Base-by-base conservation (phyloP, 495 filamentous ascomycete genomes). In the Penicillium paxilli region DNA sequence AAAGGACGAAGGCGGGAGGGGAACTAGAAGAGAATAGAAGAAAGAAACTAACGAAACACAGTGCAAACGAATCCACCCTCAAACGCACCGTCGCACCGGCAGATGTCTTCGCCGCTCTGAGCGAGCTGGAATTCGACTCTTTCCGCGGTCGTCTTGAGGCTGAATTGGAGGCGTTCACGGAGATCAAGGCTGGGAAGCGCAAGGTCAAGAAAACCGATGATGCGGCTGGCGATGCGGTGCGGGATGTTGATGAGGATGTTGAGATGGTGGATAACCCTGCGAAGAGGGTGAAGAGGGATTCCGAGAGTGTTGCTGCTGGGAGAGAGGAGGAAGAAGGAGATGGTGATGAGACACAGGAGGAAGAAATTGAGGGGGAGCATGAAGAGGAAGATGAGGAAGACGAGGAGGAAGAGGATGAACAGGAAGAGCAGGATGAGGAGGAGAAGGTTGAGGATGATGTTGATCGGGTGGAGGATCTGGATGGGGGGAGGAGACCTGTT, bases 11-110 rank as follows among this genome's bases (percentile, higher is more conserved):
- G n/a, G n/a, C n/a, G n/a, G n/a, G n/a, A n/a, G n/a, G n/a, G n/a
- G n/a, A n/a, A n/a, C n/a, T n/a, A 28, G 26, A 11, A 35, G 11
- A n/a, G 14, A 38, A 38, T 14, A 20, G 5, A 38, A 38, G 4
- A 19, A 38, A 38, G n/a, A 19, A 16, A 38, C 35, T 38, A 38
- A 38, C 16, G 26, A 38, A 38, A 16, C n/a, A 12, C 28, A 95
- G 90, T 24, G 89, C 94, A 37, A 93, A 94, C 68, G 89, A 96
- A 62, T 77, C 73, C 41, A 81, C 79, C 14, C 82, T 86, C 59
- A 89, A 92, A 68, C 94, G 93, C 67, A 97, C 90, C 10, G 88
- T 98, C 54, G 84, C 83, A 57, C 91, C 93, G 1, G 70, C 81
- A 35, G 92, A 97, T 65, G 88, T 98, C 40, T 83, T 96, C 60